Base-by-base conservation (phyloP, 768 basidiomycete species). In the Auricularia cornea region DNA sequence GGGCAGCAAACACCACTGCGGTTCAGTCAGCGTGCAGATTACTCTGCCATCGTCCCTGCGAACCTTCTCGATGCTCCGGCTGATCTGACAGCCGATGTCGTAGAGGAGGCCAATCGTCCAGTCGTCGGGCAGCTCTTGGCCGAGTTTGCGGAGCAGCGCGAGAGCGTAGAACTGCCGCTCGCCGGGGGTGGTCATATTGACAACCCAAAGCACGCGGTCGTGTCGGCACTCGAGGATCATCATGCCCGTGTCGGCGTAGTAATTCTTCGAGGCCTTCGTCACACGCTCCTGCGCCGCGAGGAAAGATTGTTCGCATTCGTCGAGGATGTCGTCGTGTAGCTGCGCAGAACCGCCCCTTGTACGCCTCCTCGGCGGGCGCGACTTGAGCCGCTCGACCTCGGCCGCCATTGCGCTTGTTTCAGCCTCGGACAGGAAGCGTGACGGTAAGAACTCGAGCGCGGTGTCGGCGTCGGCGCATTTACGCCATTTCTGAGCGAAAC, bases 81-180 rank as follows among this genome's bases (percentile, higher is more conserved):
- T 64, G 2, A 77, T 59, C 20, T 72, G 70, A 63, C 78, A 80
- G 0, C 70, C 75, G 30, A 80, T 74, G 51, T 74, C 68, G 61
- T 81, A 74, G 2, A 72, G 60, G 1, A 63, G 57, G 1, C 66
- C 59, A 4, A 76, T 66, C 1, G 70, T 77, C 14, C 72, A 69
- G 0, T 65, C 1, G 0, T 62, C 28, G 0, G 78, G 80, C 1
- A 80, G 60, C 0, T 72, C 59, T 0, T 61, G 60, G 57, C 70
- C 72, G 2, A 78, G 62, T 29, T 73, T 64, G 33, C 73, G 62
- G 3, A 80, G 65, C 1, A 79, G 68, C 0, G 77, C 68, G 2
- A 79, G 66, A 26, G 71, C 69, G 64, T 74, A 79, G n/a, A 77
- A 73, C 59, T 79, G 75, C 63, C 77, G 67, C 62, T 79, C 73